Evolutionary conservation across 2,329 filamentous ascomycete species (phyloP).

Genomic region (Trichoderma oligosporum): DNA sequence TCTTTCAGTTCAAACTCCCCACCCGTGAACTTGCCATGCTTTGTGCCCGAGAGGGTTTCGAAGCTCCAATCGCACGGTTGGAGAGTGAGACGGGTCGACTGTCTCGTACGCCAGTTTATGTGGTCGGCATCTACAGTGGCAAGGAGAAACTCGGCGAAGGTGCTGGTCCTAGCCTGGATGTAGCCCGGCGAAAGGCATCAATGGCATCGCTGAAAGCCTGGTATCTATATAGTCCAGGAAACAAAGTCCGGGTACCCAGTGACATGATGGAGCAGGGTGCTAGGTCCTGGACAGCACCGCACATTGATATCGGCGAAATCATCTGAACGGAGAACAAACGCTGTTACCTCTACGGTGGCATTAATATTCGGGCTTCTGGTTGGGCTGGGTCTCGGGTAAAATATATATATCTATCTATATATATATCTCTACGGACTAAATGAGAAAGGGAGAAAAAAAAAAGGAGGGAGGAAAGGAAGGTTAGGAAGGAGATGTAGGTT

Average conservation of each 20-base stretch:
- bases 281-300: constrained; percentile 60
- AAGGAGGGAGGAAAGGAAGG: background rate
- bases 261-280: constrained; percentile 62
- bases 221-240: constrained; percentile 87
- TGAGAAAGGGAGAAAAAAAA: constrained; percentile 17
- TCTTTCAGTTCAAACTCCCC: constrained; percentile 83
- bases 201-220: constrained; percentile 86
- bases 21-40: constrained; percentile 78
- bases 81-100: constrained; percentile 85
- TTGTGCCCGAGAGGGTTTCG: constrained; percentile 86
- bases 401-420: too few species aligned
- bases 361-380: background rate
- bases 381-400: constrained; percentile 3
- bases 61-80: constrained; percentile 78
- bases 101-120: constrained; percentile 82
- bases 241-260: constrained; percentile 62
- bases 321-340: constrained; percentile 40
- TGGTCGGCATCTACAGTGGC: constrained; percentile 92
- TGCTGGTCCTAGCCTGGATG: constrained; percentile 70
- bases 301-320: constrained; percentile 70
- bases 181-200: constrained; percentile 73
- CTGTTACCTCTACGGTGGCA: constrained; percentile 6
- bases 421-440: constrained; percentile 19
- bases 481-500: constrained; percentile 12
- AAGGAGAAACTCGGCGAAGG: constrained; percentile 89